Percentiles rank a stretch among this genome's conserved stretches.
Evolutionary conservation across 1,284 basidiomycete species (phyloP).

Genomic region (Afroboletus lepidellus): DNA sequence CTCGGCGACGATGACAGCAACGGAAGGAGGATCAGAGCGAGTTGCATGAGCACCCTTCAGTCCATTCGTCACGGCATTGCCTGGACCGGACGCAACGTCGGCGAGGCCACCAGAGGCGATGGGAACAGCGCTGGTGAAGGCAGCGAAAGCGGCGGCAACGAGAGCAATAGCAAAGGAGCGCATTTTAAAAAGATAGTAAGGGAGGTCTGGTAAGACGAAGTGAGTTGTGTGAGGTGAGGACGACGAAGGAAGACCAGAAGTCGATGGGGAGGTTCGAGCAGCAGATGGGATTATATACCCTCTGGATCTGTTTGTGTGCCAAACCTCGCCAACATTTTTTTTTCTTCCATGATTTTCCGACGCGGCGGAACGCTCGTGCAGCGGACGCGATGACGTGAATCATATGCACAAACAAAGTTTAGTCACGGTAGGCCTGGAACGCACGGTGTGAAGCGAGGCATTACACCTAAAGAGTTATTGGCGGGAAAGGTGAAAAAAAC

Average conservation of each 20-base stretch:
- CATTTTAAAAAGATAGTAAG: conserved; percentile 47
- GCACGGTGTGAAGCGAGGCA: conserved; percentile 17
- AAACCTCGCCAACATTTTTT: conserved; percentile 1
- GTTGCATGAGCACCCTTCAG: too few relatives aligned
- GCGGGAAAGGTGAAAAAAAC: too few relatives aligned
- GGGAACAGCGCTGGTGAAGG: conserved; percentile 23
- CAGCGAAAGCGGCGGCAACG: conserved; percentile 38
- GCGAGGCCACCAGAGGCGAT: too few relatives aligned
- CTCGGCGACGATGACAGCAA: conserved; percentile 20
- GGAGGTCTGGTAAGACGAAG: conserved; percentile 21
- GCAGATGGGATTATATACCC: conserved; percentile 21
- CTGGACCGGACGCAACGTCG: too few relatives aligned
- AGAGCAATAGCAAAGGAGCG: conserved; percentile 44
- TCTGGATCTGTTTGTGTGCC: background rate
- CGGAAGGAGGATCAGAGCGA: conserved; percentile 15
- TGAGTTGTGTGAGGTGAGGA: background rate
- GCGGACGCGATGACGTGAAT: conserved; percentile 9
- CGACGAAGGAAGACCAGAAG: conserved; percentile 12
- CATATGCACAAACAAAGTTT: background rate
- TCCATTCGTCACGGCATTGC: too few relatives aligned
- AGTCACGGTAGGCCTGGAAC: background rate
- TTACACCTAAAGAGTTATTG: too few relatives aligned
- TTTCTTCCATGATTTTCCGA: background rate
- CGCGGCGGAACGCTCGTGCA: background rate
- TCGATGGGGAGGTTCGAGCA: conserved; percentile 4